Evolutionary conservation across 495 filamentous ascomycete genomes (phyloP), one percentile per base, ranked within the genome.

Genomic region (Venustampulla echinocandica): DNA sequence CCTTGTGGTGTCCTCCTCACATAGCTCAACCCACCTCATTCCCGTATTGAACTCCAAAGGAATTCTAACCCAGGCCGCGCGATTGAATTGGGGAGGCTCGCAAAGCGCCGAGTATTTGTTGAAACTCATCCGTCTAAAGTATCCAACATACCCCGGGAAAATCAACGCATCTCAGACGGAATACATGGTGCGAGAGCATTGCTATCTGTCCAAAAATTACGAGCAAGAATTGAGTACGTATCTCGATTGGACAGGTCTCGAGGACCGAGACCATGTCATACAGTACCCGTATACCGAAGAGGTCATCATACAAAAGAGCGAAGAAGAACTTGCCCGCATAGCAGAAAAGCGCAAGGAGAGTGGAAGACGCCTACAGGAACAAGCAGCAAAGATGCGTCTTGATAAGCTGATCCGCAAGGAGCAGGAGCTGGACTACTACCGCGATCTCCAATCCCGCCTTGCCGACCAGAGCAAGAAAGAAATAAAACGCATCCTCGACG

Each of bases 371-470:
- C 63, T 98, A 15, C 92, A 98, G 59, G 92, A 95, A 56, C 92
- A 98, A 60, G 93, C 92, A 0, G 90, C 92, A 2, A 96, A 93
- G 61, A 94, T 95, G 84, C 77, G 92, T 14, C 65, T 98, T 4
- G 93, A 98, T 35, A 89, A 93, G 63, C 69, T 98, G 18, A 85
- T 96, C 58, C 84, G 84, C 56, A 97, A 96, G 64, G 92, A 98
- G 64, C 79, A 94, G 60, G 90, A 97, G 56, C 66, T 97, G 11
- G 90, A 94, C 47, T 96, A 93, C 61, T 95, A 87, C 70, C 87
- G 85, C 58, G 76, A 87, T 43, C 68, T 98, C 3, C 85, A 89
- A 46, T 61, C 65, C 13, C 76, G 73, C 14, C 63, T 93, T 6
- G 64, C 60, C 18, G 73, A 77, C 24, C 72, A 79, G 17, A 73